Base-by-base conservation (phyloP, 306 rosid genomes). In the Vachellia pachyceras region DNA sequence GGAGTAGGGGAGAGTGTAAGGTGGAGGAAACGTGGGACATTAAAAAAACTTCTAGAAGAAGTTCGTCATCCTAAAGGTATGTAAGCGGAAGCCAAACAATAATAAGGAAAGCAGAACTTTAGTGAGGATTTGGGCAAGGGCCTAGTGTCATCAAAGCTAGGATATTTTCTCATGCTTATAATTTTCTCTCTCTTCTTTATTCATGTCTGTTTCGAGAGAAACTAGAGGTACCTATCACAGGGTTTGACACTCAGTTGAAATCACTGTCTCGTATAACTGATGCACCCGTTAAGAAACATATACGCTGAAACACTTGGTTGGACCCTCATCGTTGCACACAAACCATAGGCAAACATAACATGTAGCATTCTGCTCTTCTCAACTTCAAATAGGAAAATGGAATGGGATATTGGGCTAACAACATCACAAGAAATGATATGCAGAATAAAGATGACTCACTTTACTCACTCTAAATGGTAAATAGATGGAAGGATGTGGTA, bases 301-400 rank as follows among this genome's bases (percentile, higher is more conserved):
- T 4, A n/a, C 37, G 52, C n/a, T 6, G 36, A 15, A 49, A 49
- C 55, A 49, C n/a, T 14, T 49, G 55, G 55, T 5, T 13, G 55
- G 20, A 49, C 55, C 55, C 55, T 49, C 55, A 15, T 49, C 18
- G 0, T 3, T 49, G 55, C 55, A 4, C 14, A 14, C 55, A 49
- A 14, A 45, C 50, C 64, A 54, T n/a, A n/a, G n/a, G n/a, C n/a
- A n/a, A n/a, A 70, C 52, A 74, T 67, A 22, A 66, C 65, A 71
- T 54, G 57, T 5, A 39, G 60, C 45, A 10, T 63, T 23, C 33
- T 29, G 33, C 33, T 2, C 2, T 29, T 29, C 50, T 25, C 78
- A 8, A 50, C 12, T 64, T 42, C 29, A 20, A 67, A 37, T 64
- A 35, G 35, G 44, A 79, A 68, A 67, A 71, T 1, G 64, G 23